Conservation (phyloP, 352 stramenopile genomes). For the Phytophthora idaei region DNA sequence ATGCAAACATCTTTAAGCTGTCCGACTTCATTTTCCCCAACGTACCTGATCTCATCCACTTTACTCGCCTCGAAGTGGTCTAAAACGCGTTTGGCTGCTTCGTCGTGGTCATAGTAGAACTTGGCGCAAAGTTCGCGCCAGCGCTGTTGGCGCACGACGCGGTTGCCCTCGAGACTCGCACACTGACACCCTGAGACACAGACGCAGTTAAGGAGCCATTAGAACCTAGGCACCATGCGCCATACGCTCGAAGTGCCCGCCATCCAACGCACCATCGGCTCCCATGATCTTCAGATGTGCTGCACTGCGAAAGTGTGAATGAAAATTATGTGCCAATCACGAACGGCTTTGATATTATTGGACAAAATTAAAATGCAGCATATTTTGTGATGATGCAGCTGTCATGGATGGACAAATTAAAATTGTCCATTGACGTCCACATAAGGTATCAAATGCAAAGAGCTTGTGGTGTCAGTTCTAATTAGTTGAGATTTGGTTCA, state of each 20-base stretch:
- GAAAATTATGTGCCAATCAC: slow-evolving; percentile 15
- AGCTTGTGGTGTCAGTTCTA: too few relatives aligned
- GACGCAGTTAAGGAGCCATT: slow-evolving; percentile 7
- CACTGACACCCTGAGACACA: slow-evolving; percentile 42
- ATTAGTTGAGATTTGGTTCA: too few relatives aligned
- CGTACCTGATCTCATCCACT: slow-evolving; percentile 70
- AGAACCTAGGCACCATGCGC: not conserved
- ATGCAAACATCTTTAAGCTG: not conserved
- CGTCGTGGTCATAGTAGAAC: slow-evolving; percentile 72
- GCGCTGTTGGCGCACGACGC: slow-evolving; percentile 37
- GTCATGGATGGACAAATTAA: too few relatives aligned
- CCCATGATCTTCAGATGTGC: slow-evolving; percentile 19
- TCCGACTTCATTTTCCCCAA: not conserved
- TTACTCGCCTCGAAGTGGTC: slow-evolving; percentile 69
- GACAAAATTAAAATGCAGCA: too few relatives aligned
- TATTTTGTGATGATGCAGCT: too few relatives aligned
- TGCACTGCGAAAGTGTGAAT: not conserved
- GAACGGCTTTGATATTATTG: too few relatives aligned
- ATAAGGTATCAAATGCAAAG: too few relatives aligned
- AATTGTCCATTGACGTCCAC: too few relatives aligned
- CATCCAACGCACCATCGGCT: slow-evolving; percentile 23
- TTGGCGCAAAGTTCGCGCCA: slow-evolving; percentile 66
- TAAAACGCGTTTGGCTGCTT: slow-evolving; percentile 63
- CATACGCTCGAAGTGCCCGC: not conserved
- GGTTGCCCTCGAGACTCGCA: slow-evolving; percentile 28